phyloP scores from a whole-genome alignment of 1,284 basidiomycete genomes.

The Moesziomyces sp. region DNA sequence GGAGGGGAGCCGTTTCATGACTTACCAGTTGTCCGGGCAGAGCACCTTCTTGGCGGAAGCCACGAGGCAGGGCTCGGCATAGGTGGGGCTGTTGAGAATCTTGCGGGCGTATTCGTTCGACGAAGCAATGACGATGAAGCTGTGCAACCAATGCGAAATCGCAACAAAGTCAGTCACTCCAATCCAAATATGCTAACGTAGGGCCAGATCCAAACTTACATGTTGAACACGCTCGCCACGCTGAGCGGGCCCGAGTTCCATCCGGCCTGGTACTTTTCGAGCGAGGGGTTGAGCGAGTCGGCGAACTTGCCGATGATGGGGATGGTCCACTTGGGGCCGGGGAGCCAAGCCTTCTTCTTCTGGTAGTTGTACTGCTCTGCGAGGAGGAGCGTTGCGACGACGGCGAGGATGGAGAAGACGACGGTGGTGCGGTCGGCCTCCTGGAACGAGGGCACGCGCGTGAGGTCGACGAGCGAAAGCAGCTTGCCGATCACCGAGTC shows the following conservation, averaged over 20 bases:
- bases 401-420: slow-evolving; percentile 53
- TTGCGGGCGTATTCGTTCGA: slow-evolving; percentile 66
- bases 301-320: slow-evolving; percentile 67
- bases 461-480: slow-evolving; percentile 37
- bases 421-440: slow-evolving; percentile 48
- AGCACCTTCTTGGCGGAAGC: slow-evolving; percentile 91
- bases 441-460: slow-evolving; percentile 41
- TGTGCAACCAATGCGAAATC: slow-evolving; percentile 6
- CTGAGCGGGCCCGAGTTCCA: slow-evolving; percentile 67
- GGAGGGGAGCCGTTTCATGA: background rate
- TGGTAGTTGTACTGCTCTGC: slow-evolving; percentile 60
- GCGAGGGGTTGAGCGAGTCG: slow-evolving; percentile 63
- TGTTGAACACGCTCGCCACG: slow-evolving; percentile 66
- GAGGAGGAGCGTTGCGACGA: slow-evolving; percentile 53
- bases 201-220: slow-evolving; percentile 37
- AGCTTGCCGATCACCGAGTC: slow-evolving; percentile 36
- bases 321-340: slow-evolving; percentile 66
- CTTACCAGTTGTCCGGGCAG: slow-evolving; percentile 85
- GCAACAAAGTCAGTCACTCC: slow-evolving; percentile 12
- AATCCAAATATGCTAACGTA: too few relatives aligned
- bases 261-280: slow-evolving; percentile 66
- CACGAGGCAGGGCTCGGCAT: slow-evolving; percentile 81
- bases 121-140: slow-evolving; percentile 67
- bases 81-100: slow-evolving; percentile 66
- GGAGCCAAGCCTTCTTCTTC: slow-evolving; percentile 60